phyloP scores from a whole-genome alignment of 768 basidiomycete species.

The Lactarius deliciosus region DNA sequence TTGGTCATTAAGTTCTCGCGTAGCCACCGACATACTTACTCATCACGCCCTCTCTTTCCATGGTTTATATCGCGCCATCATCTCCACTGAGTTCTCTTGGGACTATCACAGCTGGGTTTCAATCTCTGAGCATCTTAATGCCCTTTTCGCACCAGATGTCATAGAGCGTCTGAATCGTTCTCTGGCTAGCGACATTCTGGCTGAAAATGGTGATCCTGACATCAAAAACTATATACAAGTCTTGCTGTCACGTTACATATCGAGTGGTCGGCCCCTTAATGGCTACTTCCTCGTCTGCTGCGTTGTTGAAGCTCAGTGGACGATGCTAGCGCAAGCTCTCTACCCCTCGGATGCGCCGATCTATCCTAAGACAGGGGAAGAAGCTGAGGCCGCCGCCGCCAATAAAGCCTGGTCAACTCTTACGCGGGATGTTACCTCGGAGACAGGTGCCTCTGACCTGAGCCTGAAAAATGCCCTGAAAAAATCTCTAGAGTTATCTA shows the following conservation, averaged over 20 bases:
- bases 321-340: constrained; percentile 71
- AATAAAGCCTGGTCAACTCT: constrained; percentile 78
- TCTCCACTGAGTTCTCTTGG: constrained; percentile 77
- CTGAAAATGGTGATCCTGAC: constrained; percentile 54
- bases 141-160: constrained; percentile 61
- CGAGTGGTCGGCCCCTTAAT: constrained; percentile 73
- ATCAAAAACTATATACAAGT: constrained; percentile 60
- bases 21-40: constrained; percentile 71
- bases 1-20: neutral
- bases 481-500: constrained; percentile 55
- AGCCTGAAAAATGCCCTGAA: constrained; percentile 38
- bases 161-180: constrained; percentile 75
- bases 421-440: constrained; percentile 51
- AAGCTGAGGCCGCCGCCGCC: constrained; percentile 75
- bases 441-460: constrained; percentile 41
- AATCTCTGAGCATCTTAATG: constrained; percentile 52
- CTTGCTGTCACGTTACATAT: constrained; percentile 72
- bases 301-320: constrained; percentile 83
- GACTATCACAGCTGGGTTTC: constrained; percentile 60
- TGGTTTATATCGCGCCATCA: constrained; percentile 84
- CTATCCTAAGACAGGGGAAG: constrained; percentile 31
- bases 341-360: constrained; percentile 36
- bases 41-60: constrained; percentile 81
- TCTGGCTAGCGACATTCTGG: constrained; percentile 58
- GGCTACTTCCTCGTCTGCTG: constrained; percentile 92